Evolutionary conservation across 768 basidiomycete genomes (phyloP).

Genomic region (Butyriboletus loyo): DNA sequence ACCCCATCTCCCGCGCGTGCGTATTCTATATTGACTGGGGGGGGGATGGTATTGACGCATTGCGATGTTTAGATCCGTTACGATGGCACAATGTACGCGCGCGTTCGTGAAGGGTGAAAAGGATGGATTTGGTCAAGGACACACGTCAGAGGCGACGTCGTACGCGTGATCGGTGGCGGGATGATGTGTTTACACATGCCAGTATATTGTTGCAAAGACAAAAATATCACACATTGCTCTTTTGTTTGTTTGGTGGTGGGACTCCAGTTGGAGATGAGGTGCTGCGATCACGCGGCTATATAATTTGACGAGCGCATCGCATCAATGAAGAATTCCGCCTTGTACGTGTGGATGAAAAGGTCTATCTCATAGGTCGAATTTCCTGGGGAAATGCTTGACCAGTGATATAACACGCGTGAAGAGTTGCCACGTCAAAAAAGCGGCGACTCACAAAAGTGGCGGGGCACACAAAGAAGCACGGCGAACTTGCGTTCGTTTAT

Average conservation of each 20-base stretch:
- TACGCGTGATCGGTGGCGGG: conserved; percentile 9
- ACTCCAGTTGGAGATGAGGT: background rate
- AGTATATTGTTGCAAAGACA: conserved; percentile 4
- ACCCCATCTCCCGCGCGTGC: conserved; percentile 89
- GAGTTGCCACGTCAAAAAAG: too few species aligned
- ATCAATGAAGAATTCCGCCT: too few species aligned
- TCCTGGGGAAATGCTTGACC: too few species aligned
- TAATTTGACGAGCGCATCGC: too few species aligned
- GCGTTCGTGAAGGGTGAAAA: conserved; percentile 74
- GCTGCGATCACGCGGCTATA: background rate
- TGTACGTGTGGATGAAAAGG: too few species aligned
- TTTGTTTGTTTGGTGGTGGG: background rate
- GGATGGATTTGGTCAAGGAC: background rate
- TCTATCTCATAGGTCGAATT: too few species aligned
- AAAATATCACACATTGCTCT: conserved; percentile 5
- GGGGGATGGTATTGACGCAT: background rate
- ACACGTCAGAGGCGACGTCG: conserved; percentile 2
- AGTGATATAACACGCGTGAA: too few species aligned
- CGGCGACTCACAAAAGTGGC: too few species aligned
- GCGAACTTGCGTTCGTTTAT: too few species aligned
- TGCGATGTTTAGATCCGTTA: conserved; percentile 62
- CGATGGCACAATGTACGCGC: conserved; percentile 92
- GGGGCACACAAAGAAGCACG: too few species aligned
- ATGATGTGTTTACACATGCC: background rate
- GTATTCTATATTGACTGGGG: conserved; percentile 33